Conservation (phyloP, 495 filamentous ascomycete species). For the Elaphomyces granulatus region DNA sequence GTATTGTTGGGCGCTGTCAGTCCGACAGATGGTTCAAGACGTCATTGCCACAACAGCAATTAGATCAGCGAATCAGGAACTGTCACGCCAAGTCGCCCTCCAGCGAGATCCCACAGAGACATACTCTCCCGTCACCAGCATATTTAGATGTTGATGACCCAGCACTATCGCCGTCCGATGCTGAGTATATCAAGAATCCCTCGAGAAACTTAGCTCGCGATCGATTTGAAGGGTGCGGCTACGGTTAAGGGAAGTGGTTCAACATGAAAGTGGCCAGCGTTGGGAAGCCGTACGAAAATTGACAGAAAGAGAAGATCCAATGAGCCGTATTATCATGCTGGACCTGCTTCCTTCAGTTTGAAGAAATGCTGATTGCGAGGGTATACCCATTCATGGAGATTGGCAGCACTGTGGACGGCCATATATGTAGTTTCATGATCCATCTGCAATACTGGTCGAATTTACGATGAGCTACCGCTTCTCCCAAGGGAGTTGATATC, state of each 20-base stretch:
- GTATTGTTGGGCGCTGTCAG: too few species aligned
- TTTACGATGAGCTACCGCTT: not conserved
- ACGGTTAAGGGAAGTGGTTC: not conserved
- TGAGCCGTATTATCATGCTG: not conserved
- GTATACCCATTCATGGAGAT: not conserved
- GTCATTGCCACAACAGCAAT: too few species aligned
- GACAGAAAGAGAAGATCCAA: not conserved
- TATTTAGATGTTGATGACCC: not conserved
- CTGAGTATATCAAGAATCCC: not conserved
- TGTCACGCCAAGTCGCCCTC: too few species aligned
- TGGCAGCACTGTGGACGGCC: not conserved
- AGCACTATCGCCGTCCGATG: not conserved
- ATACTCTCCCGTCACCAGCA: too few species aligned
- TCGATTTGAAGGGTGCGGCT: not conserved
- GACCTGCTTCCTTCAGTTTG: not conserved
- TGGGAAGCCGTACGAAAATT: not conserved
- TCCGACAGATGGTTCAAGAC: too few species aligned
- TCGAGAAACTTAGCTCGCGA: not conserved
- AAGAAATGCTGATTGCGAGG: not conserved
- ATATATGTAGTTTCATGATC: not conserved
- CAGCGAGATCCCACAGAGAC: too few species aligned
- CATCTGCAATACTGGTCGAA: not conserved
- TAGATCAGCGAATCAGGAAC: too few species aligned
- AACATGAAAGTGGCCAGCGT: not conserved
- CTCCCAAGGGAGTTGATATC: not conserved